Conservation (phyloP, 225 moss, liverwort and hornwort species). For the Takakia lepidozioides region DNA sequence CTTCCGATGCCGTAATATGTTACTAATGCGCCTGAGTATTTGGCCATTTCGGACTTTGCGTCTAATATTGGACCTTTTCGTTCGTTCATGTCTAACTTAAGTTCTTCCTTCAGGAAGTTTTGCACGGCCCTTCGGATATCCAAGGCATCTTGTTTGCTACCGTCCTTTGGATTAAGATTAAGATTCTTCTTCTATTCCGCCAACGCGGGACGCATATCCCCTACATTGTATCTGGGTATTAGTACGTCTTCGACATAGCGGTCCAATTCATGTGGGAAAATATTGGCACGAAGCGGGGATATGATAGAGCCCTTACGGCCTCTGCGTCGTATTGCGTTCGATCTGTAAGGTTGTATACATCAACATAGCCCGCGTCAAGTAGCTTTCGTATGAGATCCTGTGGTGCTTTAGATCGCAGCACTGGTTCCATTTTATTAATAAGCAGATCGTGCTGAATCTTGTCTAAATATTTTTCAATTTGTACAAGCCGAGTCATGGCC, state of each 20-base stretch:
- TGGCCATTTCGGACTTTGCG: conserved; percentile 34
- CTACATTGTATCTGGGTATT: conserved; percentile 36
- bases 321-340: conserved; percentile 42
- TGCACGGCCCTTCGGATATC: conserved; percentile 28
- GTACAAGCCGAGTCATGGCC: too few species aligned
- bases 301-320: conserved; percentile 33
- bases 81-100: conserved; percentile 43
- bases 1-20: too few species aligned
- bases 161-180: neutral
- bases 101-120: conserved; percentile 30
- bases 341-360: conserved; percentile 51
- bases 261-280: conserved; percentile 44
- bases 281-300: conserved; percentile 42
- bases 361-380: conserved; percentile 49
- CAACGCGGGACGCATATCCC: conserved; percentile 11
- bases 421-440: conserved; percentile 36
- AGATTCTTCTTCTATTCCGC: conserved; percentile 3
- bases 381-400: conserved; percentile 53
- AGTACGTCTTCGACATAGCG: conserved; percentile 53
- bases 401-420: conserved; percentile 34
- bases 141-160: conserved; percentile 43
- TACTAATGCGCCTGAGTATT: conserved; percentile 46
- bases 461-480: too few species aligned
- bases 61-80: conserved; percentile 23
- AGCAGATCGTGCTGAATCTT: conserved; percentile 48